Evolutionary conservation across 2,329 filamentous ascomycete genomes (phyloP), one percentile per base, ranked within the genome.

Genomic region (Meredithiella fracta): DNA sequence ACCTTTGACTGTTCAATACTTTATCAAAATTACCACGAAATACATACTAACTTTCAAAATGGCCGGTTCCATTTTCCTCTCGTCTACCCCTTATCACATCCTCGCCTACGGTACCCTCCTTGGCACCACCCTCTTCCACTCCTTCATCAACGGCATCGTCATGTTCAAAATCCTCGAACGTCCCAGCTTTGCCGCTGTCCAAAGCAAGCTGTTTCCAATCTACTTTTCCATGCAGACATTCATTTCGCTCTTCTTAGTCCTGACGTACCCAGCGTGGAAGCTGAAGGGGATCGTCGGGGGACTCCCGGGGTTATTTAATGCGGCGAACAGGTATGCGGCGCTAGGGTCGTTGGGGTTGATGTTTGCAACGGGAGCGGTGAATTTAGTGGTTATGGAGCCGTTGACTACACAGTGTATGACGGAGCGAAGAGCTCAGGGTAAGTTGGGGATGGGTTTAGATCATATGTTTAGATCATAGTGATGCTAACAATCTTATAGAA

Each of bases 141-240:
- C 85, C 56, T 96, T 95, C 69, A 68, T 82, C 64, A 79, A 78
- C 63, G 77, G 88, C 58, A 79, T 88, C 54, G 73, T 90, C 56
- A 82, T 87, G 63, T 94, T 85, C 74, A 82, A 77, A 65, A 76
- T 79, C 9, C 80, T 96, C 38, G 80, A 87, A 25, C 80, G 87
- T 25, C 79, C 86, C 0, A 80, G 87, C 65, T 97, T 98, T 72
- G 80, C 83, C 25, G 75, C 80, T 17, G 77, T 96, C 31, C 91
- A 96, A 69, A 76, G 80, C 61, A 79, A 79, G 60, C 79, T 90
- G 54, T 95, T 96, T 71, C 88, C 88, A 34, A 76, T 87, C 63
- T 98, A 94, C 74, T 97, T 97, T 67, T 74, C 79, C 49, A 72
- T 97, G 57, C 91, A 97, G 70, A 82, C 87, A 3, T 74, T 76